These are phyloP conservation scores for Ogataea sp. DNA, from an alignment of 805 yeast species.

Conservation along the genomic window DNA sequence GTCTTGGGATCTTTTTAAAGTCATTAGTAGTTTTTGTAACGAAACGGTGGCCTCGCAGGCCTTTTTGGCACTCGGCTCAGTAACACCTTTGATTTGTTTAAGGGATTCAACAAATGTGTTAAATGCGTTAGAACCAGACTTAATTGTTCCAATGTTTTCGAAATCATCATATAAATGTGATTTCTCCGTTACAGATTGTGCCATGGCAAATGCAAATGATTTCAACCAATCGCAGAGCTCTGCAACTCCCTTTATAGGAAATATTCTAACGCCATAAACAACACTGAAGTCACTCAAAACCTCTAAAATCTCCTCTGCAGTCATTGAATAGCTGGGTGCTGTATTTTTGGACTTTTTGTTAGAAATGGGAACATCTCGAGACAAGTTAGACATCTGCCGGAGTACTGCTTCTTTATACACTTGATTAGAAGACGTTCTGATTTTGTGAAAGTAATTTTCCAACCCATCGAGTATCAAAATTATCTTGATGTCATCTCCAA, in stretches of 20 bases:
- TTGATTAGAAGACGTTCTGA: slow-evolving; percentile 38
- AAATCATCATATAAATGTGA: slow-evolving; percentile 44
- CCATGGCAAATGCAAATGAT: slow-evolving; percentile 49
- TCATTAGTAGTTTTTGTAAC: not conserved
- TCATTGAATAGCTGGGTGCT: too few species aligned
- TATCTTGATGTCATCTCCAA: slow-evolving; percentile 18
- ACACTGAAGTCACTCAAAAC: slow-evolving; percentile 39
- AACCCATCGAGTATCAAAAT: slow-evolving; percentile 42
- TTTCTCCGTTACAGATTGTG: slow-evolving; percentile 46
- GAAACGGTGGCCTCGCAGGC: slow-evolving; percentile 12
- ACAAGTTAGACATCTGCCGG: slow-evolving; percentile 8
- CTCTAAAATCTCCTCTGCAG: slow-evolving; percentile 29
- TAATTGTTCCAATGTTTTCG: slow-evolving; percentile 46
- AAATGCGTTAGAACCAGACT: slow-evolving; percentile 41
- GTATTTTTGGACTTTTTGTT: too few species aligned
- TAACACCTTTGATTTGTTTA: slow-evolving; percentile 51
- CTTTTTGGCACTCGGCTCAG: slow-evolving; percentile 40
- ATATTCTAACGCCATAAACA: slow-evolving; percentile 37
- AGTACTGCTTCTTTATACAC: slow-evolving; percentile 28
- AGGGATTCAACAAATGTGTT: slow-evolving; percentile 43
- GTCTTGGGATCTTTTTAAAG: too few species aligned
- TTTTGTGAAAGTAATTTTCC: slow-evolving; percentile 34
- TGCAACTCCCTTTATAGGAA: slow-evolving; percentile 36
- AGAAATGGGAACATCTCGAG: too few species aligned
- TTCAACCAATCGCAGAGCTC: slow-evolving; percentile 47